Conservation (phyloP, 768 basidiomycete species). For the Lactarius sp. region DNA sequence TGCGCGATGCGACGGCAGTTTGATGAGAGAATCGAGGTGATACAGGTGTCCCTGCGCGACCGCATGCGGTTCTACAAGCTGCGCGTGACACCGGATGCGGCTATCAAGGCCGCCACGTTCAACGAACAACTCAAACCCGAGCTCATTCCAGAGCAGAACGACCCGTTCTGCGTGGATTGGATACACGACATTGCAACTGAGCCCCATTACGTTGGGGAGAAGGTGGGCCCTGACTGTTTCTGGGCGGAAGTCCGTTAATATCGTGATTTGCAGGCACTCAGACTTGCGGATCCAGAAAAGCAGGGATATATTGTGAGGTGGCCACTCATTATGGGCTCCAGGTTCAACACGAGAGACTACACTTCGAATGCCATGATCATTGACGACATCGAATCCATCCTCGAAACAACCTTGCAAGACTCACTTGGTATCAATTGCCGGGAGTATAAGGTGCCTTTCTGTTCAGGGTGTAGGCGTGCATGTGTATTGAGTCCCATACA, state of each 20-base stretch:
- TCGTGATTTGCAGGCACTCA: conserved; percentile 49
- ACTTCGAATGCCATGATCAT: conserved; percentile 61
- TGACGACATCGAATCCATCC: conserved; percentile 72
- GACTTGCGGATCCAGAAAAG: conserved; percentile 59
- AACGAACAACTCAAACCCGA: conserved; percentile 84
- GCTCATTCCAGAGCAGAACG: conserved; percentile 79
- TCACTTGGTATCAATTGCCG: conserved; percentile 48
- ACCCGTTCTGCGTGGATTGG: conserved; percentile 83
- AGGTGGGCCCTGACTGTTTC: conserved; percentile 38
- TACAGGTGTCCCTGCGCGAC: conserved; percentile 68
- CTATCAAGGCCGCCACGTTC: conserved; percentile 65
- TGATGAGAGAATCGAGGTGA: conserved; percentile 67
- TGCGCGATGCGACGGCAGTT: conserved; percentile 42
- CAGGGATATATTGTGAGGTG: conserved; percentile 72
- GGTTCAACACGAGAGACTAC: conserved; percentile 81
- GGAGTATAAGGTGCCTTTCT: conserved; percentile 54
- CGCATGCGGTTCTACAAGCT: conserved; percentile 86
- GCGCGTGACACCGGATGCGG: conserved; percentile 65
- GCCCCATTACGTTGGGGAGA: conserved; percentile 64
- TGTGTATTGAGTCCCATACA: conserved; percentile 8
- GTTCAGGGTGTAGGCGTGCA: background rate
- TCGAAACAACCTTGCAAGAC: conserved; percentile 55
- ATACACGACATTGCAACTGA: conserved; percentile 48
- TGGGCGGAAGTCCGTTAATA: background rate
- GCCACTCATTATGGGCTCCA: conserved; percentile 69